Percentiles rank a stretch among this genome's conserved stretches.
Conservation (phyloP, 1,284 basidiomycete species). For the Ustilago xerochloae region DNA sequence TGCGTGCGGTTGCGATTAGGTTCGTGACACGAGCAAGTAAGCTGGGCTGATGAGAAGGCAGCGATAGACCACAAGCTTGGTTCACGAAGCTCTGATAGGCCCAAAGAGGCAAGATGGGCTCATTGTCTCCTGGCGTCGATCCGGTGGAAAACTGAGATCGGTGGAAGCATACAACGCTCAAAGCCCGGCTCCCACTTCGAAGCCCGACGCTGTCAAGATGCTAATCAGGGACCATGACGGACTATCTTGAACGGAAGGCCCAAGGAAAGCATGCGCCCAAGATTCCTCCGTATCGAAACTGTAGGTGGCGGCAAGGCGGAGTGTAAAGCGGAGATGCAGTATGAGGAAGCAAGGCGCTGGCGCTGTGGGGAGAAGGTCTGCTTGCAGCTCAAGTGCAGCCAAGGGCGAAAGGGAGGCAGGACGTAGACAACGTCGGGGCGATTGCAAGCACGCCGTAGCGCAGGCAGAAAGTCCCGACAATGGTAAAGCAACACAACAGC, state of each 20-base stretch:
- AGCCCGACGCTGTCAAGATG: background rate
- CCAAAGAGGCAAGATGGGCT: background rate
- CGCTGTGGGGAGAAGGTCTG: slow-evolving; percentile 5
- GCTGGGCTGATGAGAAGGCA: background rate
- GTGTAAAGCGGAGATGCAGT: slow-evolving; percentile 3
- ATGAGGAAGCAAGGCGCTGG: background rate
- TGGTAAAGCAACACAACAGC: background rate
- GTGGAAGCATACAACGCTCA: background rate
- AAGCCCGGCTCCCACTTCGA: slow-evolving; percentile 2
- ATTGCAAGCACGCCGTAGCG: slow-evolving; percentile 1
- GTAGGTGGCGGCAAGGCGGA: slow-evolving; percentile 30
- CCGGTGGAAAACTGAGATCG: background rate
- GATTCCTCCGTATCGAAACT: slow-evolving; percentile 18
- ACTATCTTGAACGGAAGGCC: background rate
- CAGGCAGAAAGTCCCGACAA: slow-evolving; percentile 16
- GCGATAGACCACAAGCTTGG: background rate
- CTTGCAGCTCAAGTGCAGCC: background rate
- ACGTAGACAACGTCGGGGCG: slow-evolving; percentile 17
- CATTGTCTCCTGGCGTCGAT: slow-evolving; percentile 12
- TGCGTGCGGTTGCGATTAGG: background rate
- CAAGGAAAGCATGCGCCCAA: slow-evolving; percentile 9
- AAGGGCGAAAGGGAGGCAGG: slow-evolving; percentile 10
- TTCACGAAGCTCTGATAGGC: background rate
- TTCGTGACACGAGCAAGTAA: background rate
- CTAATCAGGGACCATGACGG: background rate